phyloP scores from a whole-genome alignment of 345 rosid species.

The Hibiscus trionum region DNA sequence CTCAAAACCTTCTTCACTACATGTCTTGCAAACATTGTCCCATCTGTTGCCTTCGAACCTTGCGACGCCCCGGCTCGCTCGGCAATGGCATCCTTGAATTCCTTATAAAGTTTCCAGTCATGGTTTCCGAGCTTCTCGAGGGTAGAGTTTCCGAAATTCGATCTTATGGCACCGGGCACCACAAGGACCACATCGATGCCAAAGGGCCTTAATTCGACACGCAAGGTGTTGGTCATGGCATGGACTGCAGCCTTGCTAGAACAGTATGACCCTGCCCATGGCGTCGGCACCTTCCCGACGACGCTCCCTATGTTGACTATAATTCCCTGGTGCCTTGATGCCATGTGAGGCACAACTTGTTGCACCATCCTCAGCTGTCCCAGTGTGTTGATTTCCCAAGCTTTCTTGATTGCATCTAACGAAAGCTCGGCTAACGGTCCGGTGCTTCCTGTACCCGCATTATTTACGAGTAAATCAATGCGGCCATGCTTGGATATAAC shows the following conservation, averaged over 20 bases:
- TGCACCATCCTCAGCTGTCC: constrained; percentile 62
- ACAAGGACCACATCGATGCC: constrained; percentile 37
- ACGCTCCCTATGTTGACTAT: constrained; percentile 57
- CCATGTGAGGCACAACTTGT: constrained; percentile 64
- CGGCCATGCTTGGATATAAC: constrained; percentile 36
- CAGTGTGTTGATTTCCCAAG: constrained; percentile 55
- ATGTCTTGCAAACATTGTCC: constrained; percentile 39
- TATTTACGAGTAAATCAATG: constrained; percentile 44
- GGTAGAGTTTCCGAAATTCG: constrained; percentile 39
- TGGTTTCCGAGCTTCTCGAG: constrained; percentile 21
- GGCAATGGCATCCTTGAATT: constrained; percentile 39
- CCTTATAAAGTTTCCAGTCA: constrained; percentile 53
- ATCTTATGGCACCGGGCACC: constrained; percentile 44
- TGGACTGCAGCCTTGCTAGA: constrained; percentile 58
- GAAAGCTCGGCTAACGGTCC: constrained; percentile 56
- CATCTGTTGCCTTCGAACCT: constrained; percentile 34
- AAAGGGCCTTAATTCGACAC: constrained; percentile 49
- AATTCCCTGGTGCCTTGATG: constrained; percentile 30
- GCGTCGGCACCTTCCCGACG: constrained; percentile 47
- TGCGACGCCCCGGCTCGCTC: constrained; percentile 55
- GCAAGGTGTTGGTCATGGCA: constrained; percentile 39
- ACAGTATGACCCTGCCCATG: constrained; percentile 66
- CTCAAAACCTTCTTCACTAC: constrained; percentile 47
- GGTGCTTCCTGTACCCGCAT: constrained; percentile 48
- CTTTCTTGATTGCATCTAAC: constrained; percentile 30